Base-by-base conservation (phyloP, 352 stramenopile species). In the Phytopythium delawarense region DNA sequence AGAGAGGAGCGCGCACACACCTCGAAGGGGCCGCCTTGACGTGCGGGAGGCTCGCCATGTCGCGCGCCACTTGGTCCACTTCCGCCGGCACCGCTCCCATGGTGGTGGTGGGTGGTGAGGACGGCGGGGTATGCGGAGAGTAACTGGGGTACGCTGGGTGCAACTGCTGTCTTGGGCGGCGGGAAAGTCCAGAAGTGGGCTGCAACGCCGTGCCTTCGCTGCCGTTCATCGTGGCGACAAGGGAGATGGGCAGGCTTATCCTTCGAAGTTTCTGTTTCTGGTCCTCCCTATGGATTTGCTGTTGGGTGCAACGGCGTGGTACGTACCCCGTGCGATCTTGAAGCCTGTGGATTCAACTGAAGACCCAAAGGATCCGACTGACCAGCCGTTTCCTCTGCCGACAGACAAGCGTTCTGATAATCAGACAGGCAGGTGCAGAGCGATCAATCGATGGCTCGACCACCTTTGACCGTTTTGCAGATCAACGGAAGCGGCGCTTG, bases 101-200 rank as follows among this genome's bases (percentile, higher is more conserved):
- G 35, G 35, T 40, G 6, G 35, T 40, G 35, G 35, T 44, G 39
- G 39, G 39, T 20, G 39, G 39, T 3, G 5, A 32, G 0, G 4
- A 4, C 28, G 2, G 28, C 4, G 35, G 35, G 12, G 12, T 40
- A 40, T 1, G 35, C 8, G 9, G 35, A 40, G 12, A 40, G 39
- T 45, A 16, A 40, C 35, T 15, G 35, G 35, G 35, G 35, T 40
- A 40, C 35, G 39, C 39, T n/a, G 18, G 44, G 44, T 50, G 44
- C 44, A 30, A 50, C 44, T 28, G 44, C 44, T 30, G 44, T 50
- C 44, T n/a, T n/a, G 5, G 7, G 2, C 44, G 44, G 44, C 44
- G n/a, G 44, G 44, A 50, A 50, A 50, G 44, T 50, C 44, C 44
- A 50, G 44, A 50, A 50, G 18, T 50, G 44, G 44, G n/a, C 44